Evolutionary conservation across 352 stramenopile genomes (phyloP).

Genomic region (Globisporangium viniferum): DNA sequence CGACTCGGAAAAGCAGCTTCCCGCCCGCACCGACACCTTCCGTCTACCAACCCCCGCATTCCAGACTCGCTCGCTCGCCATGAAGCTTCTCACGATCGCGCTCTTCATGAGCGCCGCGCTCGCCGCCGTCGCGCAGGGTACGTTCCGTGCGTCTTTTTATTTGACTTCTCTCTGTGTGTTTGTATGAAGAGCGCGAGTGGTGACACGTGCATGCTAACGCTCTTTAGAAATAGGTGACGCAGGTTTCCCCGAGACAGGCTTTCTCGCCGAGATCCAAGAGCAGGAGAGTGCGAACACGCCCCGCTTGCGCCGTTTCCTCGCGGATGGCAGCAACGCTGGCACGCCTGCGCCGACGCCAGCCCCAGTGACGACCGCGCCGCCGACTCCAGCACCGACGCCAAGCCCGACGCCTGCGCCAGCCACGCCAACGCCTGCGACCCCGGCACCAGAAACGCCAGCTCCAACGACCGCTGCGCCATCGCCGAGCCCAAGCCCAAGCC

Average conservation of each 20-base stretch:
- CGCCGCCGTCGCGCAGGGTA: constrained; percentile 19
- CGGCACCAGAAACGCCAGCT: neutral
- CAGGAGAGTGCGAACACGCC: constrained; percentile 9
- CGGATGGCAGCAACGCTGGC: neutral
- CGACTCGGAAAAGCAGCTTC: constrained; percentile 8
- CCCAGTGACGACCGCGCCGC: constrained; percentile 13
- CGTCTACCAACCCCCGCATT: constrained; percentile 7
- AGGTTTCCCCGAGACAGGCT: constrained; percentile 17
- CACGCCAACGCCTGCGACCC: constrained; percentile 6
- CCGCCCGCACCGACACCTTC: neutral
- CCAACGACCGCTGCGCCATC: constrained; percentile 4
- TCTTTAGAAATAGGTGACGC: constrained; percentile 16
- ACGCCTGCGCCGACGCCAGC: constrained; percentile 21
- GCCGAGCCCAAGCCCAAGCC: neutral
- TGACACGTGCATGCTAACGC: neutral
- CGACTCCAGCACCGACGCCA: constrained; percentile 19
- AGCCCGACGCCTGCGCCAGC: constrained; percentile 9
- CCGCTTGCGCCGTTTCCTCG: constrained; percentile 12
- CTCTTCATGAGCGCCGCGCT: constrained; percentile 21
- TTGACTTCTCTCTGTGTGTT: neutral
- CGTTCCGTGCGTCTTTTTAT: neutral
- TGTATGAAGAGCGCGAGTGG: neutral
- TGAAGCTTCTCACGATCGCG: constrained; percentile 39
- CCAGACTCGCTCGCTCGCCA: constrained; percentile 3
- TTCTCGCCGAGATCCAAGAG: constrained; percentile 16